Conservation (phyloP, 1,284 basidiomycete species). For the Ustilago tritici region DNA sequence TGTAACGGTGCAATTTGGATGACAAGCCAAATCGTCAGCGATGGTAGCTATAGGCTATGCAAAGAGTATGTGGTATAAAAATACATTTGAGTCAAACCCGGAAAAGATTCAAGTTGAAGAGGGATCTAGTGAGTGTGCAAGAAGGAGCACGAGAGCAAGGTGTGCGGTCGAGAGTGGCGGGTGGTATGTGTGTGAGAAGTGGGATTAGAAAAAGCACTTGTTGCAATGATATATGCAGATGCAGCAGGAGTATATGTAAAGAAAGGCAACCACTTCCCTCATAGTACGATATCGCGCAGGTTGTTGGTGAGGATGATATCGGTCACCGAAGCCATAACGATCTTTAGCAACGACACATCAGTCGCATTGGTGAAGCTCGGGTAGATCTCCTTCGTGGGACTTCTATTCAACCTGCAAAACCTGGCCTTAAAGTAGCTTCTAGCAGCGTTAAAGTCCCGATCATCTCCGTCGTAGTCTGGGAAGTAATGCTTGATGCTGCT, state of each 20-base stretch:
- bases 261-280: background rate
- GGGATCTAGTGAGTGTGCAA: background rate
- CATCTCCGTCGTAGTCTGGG: constrained; percentile 68
- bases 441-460: constrained; percentile 78
- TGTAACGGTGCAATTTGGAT: background rate
- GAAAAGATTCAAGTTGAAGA: background rate
- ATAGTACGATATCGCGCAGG: constrained; percentile 45
- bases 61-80: background rate
- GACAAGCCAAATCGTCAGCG: background rate
- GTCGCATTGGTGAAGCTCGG: constrained; percentile 89
- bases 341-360: constrained; percentile 87
- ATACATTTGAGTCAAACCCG: constrained; percentile 2
- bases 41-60: background rate
- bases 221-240: background rate
- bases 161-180: background rate
- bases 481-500: constrained; percentile 86
- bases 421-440: constrained; percentile 90
- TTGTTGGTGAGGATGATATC: constrained; percentile 63
- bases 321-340: constrained; percentile 79
- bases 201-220: constrained; percentile 7
- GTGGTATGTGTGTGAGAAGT: background rate
- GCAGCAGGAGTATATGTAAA: background rate
- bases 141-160: no score
- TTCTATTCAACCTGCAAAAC: constrained; percentile 84
- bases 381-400: constrained; percentile 90